A percentile compares a stretch with the other conserved stretches of the same genome.
Evolutionary conservation across 2,329 filamentous ascomycete species (phyloP).

Genomic region (Apiospora pterosperma): DNA sequence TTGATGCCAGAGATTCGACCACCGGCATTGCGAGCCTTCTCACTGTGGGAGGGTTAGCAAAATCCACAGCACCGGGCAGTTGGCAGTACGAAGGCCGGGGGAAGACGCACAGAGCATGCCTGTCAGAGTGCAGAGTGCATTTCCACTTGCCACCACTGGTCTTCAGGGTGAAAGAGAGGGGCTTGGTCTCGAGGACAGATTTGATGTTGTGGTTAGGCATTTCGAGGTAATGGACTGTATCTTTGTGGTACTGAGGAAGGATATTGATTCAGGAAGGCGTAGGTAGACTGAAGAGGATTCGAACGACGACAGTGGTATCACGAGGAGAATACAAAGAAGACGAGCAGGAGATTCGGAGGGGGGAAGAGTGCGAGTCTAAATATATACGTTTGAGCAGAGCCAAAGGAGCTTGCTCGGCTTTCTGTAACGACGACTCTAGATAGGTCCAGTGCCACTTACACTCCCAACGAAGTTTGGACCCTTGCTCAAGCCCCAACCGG

Average conservation of each 20-base stretch:
- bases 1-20: constrained; percentile 14
- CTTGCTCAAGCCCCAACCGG: not conserved
- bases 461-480: not conserved
- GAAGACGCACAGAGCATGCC: constrained; percentile 26
- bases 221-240: constrained; percentile 11
- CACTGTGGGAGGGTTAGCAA: constrained; percentile 4
- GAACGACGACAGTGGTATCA: not conserved
- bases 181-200: constrained; percentile 23
- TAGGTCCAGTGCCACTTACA: not conserved
- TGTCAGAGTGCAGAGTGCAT: constrained; percentile 27
- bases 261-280: not conserved
- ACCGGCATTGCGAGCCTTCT: constrained; percentile 3
- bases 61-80: not conserved
- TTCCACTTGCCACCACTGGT: constrained; percentile 26
- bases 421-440: not conserved
- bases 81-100: not conserved
- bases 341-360: not conserved
- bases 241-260: not conserved
- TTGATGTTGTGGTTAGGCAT: constrained; percentile 27
- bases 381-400: not conserved
- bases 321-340: not conserved
- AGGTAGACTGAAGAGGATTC: not conserved
- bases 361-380: not conserved
- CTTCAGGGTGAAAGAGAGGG: constrained; percentile 27
- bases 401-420: not conserved